Evolutionary conservation across 306 rosid genomes (phyloP).

Genomic region (Cicer bijugum): DNA sequence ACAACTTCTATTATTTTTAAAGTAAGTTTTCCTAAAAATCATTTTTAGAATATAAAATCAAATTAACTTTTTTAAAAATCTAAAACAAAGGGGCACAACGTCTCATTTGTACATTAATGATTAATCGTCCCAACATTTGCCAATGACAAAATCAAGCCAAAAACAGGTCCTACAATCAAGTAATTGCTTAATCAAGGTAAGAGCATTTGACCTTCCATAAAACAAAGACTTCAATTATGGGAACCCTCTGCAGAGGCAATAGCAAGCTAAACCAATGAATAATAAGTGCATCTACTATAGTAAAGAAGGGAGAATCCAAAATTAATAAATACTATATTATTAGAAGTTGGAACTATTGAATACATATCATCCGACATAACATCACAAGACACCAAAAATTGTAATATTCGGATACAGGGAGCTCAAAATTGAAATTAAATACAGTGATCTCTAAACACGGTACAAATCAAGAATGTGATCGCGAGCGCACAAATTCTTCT

Average conservation of each 20-base stretch:
- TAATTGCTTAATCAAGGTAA: conserved; percentile 3
- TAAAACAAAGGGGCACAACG: no score
- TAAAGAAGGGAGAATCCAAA: not conserved
- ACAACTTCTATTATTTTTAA: no score
- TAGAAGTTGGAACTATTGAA: not conserved
- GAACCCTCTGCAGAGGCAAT: not conserved
- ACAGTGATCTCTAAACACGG: no score
- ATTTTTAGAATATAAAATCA: no score
- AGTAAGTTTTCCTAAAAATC: no score
- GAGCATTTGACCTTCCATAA: conserved; percentile 13
- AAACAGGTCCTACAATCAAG: conserved; percentile 27
- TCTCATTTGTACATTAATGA: conserved; percentile 21
- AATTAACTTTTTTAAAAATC: no score
- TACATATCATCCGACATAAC: conserved; percentile 20
- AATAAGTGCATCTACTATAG: not conserved
- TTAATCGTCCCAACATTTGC: not conserved
- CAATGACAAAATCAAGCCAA: no score
- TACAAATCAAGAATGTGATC: conserved; percentile 70
- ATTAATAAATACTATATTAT: not conserved
- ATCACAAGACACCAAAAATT: conserved; percentile 23
- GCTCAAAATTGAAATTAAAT: conserved; percentile 31
- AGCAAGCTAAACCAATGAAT: not conserved
- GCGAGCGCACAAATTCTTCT: conserved; percentile 89
- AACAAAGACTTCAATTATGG: not conserved
- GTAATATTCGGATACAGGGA: conserved; percentile 8